phyloP scores from a whole-genome alignment of 495 filamentous ascomycete species.

The Hypoxylon lienhwacheense region DNA sequence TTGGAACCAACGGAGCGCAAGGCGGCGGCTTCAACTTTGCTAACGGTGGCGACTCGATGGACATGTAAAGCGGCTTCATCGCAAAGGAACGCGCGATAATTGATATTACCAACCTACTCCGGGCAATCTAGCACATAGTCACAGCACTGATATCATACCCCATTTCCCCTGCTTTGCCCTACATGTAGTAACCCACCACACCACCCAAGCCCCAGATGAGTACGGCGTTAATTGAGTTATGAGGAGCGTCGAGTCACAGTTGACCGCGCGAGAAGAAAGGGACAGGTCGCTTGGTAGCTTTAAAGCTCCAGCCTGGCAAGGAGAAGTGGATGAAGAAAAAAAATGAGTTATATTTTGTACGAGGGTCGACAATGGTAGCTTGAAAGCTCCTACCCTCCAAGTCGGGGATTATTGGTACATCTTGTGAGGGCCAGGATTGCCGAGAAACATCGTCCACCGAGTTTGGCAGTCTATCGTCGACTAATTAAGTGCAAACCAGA shows the following conservation, averaged over 20 bases:
- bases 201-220: constrained; percentile 36
- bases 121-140: constrained; percentile 33
- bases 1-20: constrained; percentile 72
- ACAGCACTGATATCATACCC: constrained; percentile 34
- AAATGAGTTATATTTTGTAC: constrained; percentile 28
- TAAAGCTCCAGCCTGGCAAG: constrained; percentile 54
- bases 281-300: constrained; percentile 53
- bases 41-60: constrained; percentile 93
- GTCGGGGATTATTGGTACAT: constrained; percentile 10
- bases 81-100: constrained; percentile 8
- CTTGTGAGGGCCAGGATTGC: constrained; percentile 4
- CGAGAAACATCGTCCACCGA: constrained; percentile 7
- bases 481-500: constrained; percentile 8
- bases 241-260: constrained; percentile 34
- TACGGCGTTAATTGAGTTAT: constrained; percentile 48
- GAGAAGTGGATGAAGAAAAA: constrained; percentile 24
- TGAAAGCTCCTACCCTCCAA: constrained; percentile 55
- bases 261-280: constrained; percentile 36
- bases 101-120: constrained; percentile 26
- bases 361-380: constrained; percentile 53
- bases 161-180: constrained; percentile 26
- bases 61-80: constrained; percentile 71
- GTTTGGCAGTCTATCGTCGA: constrained; percentile 7
- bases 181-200: constrained; percentile 23
- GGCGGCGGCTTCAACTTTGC: constrained; percentile 90